These are phyloP conservation scores for Calonectria pseudoturangicola DNA, from an alignment of 2,329 filamentous ascomycete species.

Conservation along the genomic window DNA sequence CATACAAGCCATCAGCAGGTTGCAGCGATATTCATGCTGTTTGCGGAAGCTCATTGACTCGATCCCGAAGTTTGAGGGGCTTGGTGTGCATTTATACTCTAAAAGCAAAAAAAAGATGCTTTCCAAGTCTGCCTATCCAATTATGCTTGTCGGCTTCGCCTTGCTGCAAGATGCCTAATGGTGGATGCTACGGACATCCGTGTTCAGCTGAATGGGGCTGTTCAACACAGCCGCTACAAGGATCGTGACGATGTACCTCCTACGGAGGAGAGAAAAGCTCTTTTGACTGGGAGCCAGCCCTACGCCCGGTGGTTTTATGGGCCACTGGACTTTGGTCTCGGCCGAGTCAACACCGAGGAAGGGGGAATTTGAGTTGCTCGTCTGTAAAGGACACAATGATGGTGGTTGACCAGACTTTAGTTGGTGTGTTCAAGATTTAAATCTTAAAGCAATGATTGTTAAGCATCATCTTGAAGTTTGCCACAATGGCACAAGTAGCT, in stretches of 20 bases:
- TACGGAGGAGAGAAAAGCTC: not conserved
- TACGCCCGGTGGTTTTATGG: not conserved
- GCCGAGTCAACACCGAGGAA: not conserved
- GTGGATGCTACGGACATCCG: not conserved
- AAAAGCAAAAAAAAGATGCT: not conserved
- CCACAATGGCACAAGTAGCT: slow-evolving; percentile 39
- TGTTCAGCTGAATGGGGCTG: slow-evolving; percentile 7
- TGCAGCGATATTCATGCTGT: slow-evolving; percentile 5
- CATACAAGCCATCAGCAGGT: not conserved
- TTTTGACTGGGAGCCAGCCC: slow-evolving; percentile 16
- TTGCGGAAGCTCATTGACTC: not conserved
- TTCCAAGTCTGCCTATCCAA: slow-evolving; percentile 1
- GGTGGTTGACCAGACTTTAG: not conserved
- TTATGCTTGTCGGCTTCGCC: not conserved
- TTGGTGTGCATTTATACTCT: not conserved
- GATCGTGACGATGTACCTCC: not conserved
- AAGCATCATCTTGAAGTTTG: not conserved
- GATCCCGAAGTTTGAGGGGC: not conserved
- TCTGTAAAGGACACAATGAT: not conserved
- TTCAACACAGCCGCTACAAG: slow-evolving; percentile 23
- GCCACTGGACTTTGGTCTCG: not conserved
- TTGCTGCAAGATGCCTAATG: not conserved
- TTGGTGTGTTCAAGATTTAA: not conserved
- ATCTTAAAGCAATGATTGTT: not conserved
- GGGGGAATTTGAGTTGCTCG: not conserved